Evolutionary conservation across 2,329 filamentous ascomycete genomes (phyloP).

Genomic region (Penicillium sclerotiorum): DNA sequence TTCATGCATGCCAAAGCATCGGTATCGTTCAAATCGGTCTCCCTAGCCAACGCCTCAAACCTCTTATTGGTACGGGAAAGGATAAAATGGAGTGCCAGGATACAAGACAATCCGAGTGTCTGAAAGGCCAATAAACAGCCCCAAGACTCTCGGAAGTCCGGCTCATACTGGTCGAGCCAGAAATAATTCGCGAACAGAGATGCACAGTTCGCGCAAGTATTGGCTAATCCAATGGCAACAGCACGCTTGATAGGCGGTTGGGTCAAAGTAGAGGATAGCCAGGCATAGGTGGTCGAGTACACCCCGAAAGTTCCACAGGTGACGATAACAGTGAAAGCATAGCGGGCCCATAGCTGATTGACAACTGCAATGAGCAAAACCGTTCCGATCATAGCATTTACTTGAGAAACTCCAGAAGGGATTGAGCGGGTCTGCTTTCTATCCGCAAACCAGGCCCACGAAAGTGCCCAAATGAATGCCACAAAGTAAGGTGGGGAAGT

Average conservation of each 20-base stretch:
- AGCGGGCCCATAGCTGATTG: conserved; percentile 12
- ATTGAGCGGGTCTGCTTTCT: conserved; percentile 11
- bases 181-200: conserved; percentile 18
- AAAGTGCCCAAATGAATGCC: conserved; percentile 15
- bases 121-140: conserved; percentile 16
- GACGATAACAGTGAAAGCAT: conserved; percentile 14
- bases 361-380: conserved; percentile 12
- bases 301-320: conserved; percentile 18
- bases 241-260: conserved; percentile 16
- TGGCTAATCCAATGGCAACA: conserved; percentile 13
- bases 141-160: conserved; percentile 14
- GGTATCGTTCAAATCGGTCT: conserved; percentile 5
- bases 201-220: conserved; percentile 15
- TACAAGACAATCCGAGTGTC: conserved; percentile 11
- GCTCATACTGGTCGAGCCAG: conserved; percentile 16
- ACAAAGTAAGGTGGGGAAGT: conserved; percentile 21
- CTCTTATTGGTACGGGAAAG: conserved; percentile 12
- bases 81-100: conserved; percentile 9
- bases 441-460: conserved; percentile 15
- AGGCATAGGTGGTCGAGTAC: conserved; percentile 16
- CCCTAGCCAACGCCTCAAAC: conserved; percentile 9
- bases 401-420: conserved; percentile 10
- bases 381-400: conserved; percentile 10
- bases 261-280: conserved; percentile 16
- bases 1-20: conserved; percentile 5